Evolutionary conservation across 2,329 filamentous ascomycete species (phyloP), one percentile per base, ranked within the genome.

Genomic region (Epichloe hybrida): DNA sequence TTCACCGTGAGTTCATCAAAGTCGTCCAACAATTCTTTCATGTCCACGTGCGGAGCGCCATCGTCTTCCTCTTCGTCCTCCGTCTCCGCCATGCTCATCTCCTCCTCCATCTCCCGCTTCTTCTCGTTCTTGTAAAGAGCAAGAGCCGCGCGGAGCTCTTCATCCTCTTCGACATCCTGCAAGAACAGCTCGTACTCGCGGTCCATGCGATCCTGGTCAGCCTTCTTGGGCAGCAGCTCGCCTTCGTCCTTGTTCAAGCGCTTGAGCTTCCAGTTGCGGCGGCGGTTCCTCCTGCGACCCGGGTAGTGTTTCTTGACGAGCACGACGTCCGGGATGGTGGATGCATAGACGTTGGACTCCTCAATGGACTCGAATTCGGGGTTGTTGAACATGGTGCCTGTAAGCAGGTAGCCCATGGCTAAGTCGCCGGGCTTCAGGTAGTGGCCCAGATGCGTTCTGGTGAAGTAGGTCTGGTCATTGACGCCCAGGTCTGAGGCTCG

Each of bases 271-370:
- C 93, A 98, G 75, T 87, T 87, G 59, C 94, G 83, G 67, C 76
- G 78, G 73, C 82, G 84, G 61, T 70, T 70, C 79, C 91, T 95
- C 74, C 86, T 83, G 69, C 86, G 85, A 59, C 87, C 81, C 53
- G 85, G 81, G 70, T 94, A 98, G 76, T 88, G 83, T 69, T 98
- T 98, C 88, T 95, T 97, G 66, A 98, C 88, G 3, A 98, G 77
- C 6, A 98, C 72, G 0, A 97, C 93, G 61, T 98, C 93, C 0
- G 93, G 93, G 51, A 98, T 86, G 3, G 77, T 81, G 3, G 82
- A 84, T 3, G 80, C 73, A 69, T 94, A 91, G 48, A 83, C 81
- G 65, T 81, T 81, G 49, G 83, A 88, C 48, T 77, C 69, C 67
- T 96, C 89, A 36, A 96, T 77, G 50, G 83, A 86, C 59, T 95